phyloP scores from a whole-genome alignment of 306 rosid species.

The Oemleria cerasiformis region DNA sequence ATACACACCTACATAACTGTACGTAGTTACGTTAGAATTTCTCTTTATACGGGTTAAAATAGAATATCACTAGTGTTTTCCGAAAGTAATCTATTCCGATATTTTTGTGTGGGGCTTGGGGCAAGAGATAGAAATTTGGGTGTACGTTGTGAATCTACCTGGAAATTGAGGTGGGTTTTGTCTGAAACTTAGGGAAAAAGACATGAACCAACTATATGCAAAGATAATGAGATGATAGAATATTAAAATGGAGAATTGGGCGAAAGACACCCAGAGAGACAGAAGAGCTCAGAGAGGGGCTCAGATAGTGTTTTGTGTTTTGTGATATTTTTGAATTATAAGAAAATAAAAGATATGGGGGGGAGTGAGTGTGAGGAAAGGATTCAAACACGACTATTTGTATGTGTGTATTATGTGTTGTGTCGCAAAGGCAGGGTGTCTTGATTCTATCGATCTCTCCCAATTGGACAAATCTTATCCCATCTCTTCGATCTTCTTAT shows the following conservation, averaged over 20 bases:
- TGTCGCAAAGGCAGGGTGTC: conserved; percentile 3
- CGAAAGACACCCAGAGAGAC: conserved; percentile 35
- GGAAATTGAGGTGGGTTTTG: conserved; percentile 89
- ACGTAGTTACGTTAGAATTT: too few species aligned
- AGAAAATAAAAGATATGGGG: conserved; percentile 16
- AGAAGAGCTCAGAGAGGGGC: background rate
- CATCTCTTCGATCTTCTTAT: conserved; percentile 47
- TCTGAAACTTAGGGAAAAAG: conserved; percentile 49
- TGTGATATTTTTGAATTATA: conserved; percentile 10
- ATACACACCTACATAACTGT: background rate
- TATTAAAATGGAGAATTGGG: conserved; percentile 15
- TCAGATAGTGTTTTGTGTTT: background rate
- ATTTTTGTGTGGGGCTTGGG: conserved; percentile 34
- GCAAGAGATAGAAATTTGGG: conserved; percentile 32
- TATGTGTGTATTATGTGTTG: background rate
- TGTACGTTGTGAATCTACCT: conserved; percentile 76
- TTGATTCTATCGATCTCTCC: conserved; percentile 14
- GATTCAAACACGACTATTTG: conserved; percentile 59
- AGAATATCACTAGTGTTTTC: too few species aligned
- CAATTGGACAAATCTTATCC: conserved; percentile 80
- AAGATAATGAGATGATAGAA: conserved; percentile 20
- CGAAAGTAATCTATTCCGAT: conserved; percentile 16
- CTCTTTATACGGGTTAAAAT: too few species aligned
- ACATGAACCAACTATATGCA: conserved; percentile 39
- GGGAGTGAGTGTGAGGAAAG: conserved; percentile 51